Conservation (phyloP, 768 basidiomycete genomes). For the Boletus reticulatus region DNA sequence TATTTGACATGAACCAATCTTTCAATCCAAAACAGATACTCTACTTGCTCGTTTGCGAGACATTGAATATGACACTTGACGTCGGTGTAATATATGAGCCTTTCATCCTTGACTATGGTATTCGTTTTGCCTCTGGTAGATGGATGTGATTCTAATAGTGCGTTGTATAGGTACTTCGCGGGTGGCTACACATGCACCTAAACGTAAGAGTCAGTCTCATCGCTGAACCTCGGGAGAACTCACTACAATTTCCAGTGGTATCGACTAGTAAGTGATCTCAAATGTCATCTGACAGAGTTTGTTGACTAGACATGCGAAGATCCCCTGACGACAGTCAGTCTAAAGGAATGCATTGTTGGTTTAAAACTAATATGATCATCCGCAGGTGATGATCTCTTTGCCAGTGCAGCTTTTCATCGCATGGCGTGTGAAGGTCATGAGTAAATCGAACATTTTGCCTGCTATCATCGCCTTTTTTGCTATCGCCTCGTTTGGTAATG, state of each 20-base stretch:
- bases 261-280: background rate
- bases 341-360: background rate
- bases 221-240: background rate
- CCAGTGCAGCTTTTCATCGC: slow-evolving; percentile 49
- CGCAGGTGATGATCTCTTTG: slow-evolving; percentile 43
- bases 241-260: background rate
- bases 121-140: background rate
- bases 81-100: background rate
- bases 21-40: background rate
- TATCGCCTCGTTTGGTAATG: slow-evolving; percentile 9
- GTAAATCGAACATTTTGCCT: slow-evolving; percentile 26
- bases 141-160: background rate
- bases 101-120: background rate
- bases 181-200: background rate
- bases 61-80: background rate
- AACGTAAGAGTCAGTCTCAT: background rate
- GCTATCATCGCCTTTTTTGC: slow-evolving; percentile 21
- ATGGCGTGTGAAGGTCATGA: slow-evolving; percentile 40
- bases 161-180: background rate
- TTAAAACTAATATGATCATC: background rate
- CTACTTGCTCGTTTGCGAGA: background rate
- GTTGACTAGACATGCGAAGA: slow-evolving; percentile 27
- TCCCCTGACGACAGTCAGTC: slow-evolving; percentile 43
- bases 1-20: background rate
- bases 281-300: background rate